phyloP scores from a whole-genome alignment of 2,329 filamentous ascomycete species.

The Penicillium fuscoglaucum region DNA sequence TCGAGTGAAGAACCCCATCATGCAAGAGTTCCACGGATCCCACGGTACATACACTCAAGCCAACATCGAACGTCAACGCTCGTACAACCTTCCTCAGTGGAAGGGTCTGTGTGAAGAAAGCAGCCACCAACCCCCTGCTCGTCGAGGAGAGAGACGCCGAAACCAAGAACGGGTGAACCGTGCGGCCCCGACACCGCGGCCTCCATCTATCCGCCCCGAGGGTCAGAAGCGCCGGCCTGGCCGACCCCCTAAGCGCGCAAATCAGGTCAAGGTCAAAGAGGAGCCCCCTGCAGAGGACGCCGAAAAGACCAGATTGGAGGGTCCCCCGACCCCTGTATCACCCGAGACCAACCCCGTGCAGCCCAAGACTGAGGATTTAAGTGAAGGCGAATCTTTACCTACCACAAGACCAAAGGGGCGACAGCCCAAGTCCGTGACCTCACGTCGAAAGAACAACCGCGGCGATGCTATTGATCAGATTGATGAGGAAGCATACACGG shows the following conservation, averaged over 20 bases:
- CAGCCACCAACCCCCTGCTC: slow-evolving; percentile 91
- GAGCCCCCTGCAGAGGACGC: slow-evolving; percentile 39
- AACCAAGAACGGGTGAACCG: slow-evolving; percentile 52
- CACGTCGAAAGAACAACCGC: slow-evolving; percentile 81
- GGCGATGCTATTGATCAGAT: slow-evolving; percentile 75
- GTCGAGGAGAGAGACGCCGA: slow-evolving; percentile 64
- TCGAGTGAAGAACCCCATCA: slow-evolving; percentile 93
- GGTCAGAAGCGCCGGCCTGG: slow-evolving; percentile 50
- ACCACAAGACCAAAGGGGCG: slow-evolving; percentile 52
- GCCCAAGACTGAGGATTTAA: slow-evolving; percentile 57
- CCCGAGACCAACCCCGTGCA: slow-evolving; percentile 54
- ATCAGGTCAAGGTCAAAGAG: slow-evolving; percentile 42
- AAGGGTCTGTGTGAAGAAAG: slow-evolving; percentile 88
- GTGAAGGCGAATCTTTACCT: slow-evolving; percentile 45
- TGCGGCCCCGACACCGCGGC: slow-evolving; percentile 35
- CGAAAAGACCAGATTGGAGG: slow-evolving; percentile 44
- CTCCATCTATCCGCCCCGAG: slow-evolving; percentile 39
- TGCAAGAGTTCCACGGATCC: slow-evolving; percentile 95
- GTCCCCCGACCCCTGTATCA: slow-evolving; percentile 57
- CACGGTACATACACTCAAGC: slow-evolving; percentile 95
- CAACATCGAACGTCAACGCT: slow-evolving; percentile 93
- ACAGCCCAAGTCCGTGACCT: slow-evolving; percentile 72
- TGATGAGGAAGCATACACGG: slow-evolving; percentile 86
- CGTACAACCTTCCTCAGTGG: slow-evolving; percentile 97
- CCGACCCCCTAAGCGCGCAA: slow-evolving; percentile 40